phyloP scores from a whole-genome alignment of 306 rosid species.

The Pyrus pyrifolia region DNA sequence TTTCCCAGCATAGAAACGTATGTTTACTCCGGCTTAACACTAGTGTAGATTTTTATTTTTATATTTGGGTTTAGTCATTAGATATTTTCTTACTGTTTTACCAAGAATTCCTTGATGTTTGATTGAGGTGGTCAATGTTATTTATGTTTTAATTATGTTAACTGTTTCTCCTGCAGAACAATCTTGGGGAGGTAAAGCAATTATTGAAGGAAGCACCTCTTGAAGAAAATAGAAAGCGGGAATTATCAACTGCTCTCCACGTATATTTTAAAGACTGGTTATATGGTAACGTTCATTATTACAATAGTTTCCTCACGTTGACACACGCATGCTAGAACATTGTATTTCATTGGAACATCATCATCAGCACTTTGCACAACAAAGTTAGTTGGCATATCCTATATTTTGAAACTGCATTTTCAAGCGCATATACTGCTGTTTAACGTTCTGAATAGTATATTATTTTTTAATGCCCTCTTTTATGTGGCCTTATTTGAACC shows the following conservation, averaged over 20 bases:
- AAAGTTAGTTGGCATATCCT: not conserved
- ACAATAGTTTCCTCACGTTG: not conserved
- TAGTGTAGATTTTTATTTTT: not conserved
- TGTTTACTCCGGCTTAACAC: conserved; percentile 12
- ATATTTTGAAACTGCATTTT: not conserved
- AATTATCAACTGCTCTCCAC: conserved; percentile 85
- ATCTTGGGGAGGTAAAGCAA: conserved; percentile 67
- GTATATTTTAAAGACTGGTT: conserved; percentile 93
- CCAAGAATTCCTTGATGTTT: conserved; percentile 6
- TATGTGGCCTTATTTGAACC: not conserved
- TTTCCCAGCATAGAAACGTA: conserved; percentile 73
- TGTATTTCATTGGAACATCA: not conserved
- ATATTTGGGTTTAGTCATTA: not conserved
- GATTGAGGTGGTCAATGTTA: not conserved
- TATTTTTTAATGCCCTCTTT: not conserved
- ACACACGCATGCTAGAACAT: not conserved
- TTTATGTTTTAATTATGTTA: conserved; percentile 9
- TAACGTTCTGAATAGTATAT: not conserved
- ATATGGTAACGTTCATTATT: conserved; percentile 50
- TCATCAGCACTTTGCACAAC: not conserved
- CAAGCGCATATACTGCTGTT: not conserved
- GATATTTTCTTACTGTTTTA: not conserved
- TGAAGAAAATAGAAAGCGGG: conserved; percentile 82
- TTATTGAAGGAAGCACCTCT: conserved; percentile 76
- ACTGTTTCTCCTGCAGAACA: conserved; percentile 48